Conservation (phyloP, 352 stramenopile genomes). For the Globisporangium viniferum region DNA sequence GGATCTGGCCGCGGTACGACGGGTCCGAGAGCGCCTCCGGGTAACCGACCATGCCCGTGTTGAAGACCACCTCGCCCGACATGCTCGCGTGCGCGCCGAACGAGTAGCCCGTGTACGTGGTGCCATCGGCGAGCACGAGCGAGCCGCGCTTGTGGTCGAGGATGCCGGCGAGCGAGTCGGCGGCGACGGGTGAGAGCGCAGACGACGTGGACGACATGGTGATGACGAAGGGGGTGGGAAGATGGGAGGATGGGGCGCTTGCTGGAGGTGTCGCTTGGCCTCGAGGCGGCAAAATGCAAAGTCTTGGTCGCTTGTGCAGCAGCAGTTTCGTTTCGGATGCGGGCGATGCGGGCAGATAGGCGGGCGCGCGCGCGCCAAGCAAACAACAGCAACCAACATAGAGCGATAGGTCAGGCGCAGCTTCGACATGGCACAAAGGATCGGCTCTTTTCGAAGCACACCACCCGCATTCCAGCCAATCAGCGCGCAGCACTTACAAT, state of each 20-base stretch:
- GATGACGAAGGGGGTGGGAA: constrained; percentile 18
- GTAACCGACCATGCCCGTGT: constrained; percentile 98
- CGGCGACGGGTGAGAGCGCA: constrained; percentile 44
- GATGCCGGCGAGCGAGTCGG: constrained; percentile 33
- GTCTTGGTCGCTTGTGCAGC: constrained; percentile 24
- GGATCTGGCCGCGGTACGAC: constrained; percentile 95
- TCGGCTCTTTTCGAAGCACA: background rate
- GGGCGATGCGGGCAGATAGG: too few species aligned
- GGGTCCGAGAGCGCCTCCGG: constrained; percentile 96
- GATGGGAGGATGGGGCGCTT: constrained; percentile 9
- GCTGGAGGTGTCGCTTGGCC: constrained; percentile 26
- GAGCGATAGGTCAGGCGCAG: constrained; percentile 3
- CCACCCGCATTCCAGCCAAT: constrained; percentile 1
- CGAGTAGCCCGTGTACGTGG: constrained; percentile 70
- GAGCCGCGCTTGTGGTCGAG: constrained; percentile 60
- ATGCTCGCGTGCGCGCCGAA: constrained; percentile 79
- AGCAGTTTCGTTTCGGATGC: background rate
- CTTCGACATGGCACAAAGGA: constrained; percentile 13
- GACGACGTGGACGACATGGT: constrained; percentile 39
- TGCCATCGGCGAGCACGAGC: constrained; percentile 80
- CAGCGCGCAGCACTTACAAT: background rate
- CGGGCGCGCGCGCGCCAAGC: background rate
- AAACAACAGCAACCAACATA: background rate
- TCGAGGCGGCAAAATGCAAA: constrained; percentile 38
- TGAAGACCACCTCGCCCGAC: constrained; percentile 93